Conservation (phyloP, 2,329 filamentous ascomycete species). For the Colletotrichum shisoi region DNA sequence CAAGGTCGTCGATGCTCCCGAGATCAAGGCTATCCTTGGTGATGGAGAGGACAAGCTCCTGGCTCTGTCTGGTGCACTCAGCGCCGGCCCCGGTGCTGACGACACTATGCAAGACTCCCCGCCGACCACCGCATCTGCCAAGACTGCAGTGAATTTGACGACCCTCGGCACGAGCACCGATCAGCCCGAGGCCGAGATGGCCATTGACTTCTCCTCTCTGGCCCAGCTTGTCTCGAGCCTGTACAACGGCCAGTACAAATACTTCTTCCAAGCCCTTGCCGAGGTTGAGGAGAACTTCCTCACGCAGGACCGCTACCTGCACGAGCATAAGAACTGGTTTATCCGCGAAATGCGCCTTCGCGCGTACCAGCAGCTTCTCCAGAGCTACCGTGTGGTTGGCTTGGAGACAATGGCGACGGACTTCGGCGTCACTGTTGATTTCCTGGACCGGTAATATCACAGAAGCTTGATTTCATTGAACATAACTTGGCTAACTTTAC, state of each 20-base stretch:
- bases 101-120: conserved; percentile 72
- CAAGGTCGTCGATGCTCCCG: conserved; percentile 96
- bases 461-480: neutral
- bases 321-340: conserved; percentile 96
- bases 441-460: conserved; percentile 81
- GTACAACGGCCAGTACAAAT: conserved; percentile 92
- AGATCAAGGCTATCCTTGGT: conserved; percentile 96
- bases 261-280: conserved; percentile 89
- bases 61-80: conserved; percentile 80
- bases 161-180: conserved; percentile 76
- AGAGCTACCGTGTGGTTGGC: conserved; percentile 97
- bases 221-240: conserved; percentile 88
- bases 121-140: conserved; percentile 59
- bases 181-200: conserved; percentile 78
- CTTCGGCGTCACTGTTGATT: conserved; percentile 96
- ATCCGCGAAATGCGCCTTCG: conserved; percentile 97
- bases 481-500: conserved; percentile 8
- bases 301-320: conserved; percentile 90
- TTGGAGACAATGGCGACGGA: conserved; percentile 95
- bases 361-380: conserved; percentile 94
- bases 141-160: conserved; percentile 82
- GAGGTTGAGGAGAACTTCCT: conserved; percentile 93
- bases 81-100: conserved; percentile 81
- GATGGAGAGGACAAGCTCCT: conserved; percentile 87
- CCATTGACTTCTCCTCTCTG: conserved; percentile 88